Evolutionary conservation across 495 filamentous ascomycete genomes (phyloP).

Genomic region (Parathielavia hyrcaniae): DNA sequence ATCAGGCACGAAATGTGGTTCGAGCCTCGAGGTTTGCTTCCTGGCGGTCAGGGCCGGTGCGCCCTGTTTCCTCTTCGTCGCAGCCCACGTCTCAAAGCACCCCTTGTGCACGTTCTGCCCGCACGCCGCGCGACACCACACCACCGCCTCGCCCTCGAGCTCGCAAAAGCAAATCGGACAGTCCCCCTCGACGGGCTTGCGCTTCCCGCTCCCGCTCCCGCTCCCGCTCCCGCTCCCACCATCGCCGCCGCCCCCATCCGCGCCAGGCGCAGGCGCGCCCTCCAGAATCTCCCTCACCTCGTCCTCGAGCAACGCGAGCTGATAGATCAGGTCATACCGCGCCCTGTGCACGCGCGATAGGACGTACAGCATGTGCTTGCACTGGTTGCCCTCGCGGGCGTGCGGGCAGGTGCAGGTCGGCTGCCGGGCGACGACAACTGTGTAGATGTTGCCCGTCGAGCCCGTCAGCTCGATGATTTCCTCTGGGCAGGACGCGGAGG

Average conservation of each 20-base stretch:
- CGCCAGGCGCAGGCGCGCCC: slow-evolving; percentile 38
- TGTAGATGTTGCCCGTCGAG: slow-evolving; percentile 72
- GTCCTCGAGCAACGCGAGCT: slow-evolving; percentile 60
- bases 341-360: slow-evolving; percentile 61
- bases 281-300: slow-evolving; percentile 60
- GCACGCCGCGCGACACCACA: slow-evolving; percentile 68
- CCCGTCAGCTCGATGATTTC: slow-evolving; percentile 62
- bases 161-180: slow-evolving; percentile 76
- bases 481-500: slow-evolving; percentile 27
- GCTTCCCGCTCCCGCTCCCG: slow-evolving; percentile 29
- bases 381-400: slow-evolving; percentile 56
- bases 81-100: slow-evolving; percentile 68
- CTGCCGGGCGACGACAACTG: slow-evolving; percentile 42
- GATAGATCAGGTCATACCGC: slow-evolving; percentile 58
- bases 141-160: slow-evolving; percentile 55
- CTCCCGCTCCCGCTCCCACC: slow-evolving; percentile 23
- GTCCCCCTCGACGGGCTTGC: slow-evolving; percentile 58
- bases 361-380: slow-evolving; percentile 57
- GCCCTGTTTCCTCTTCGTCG: slow-evolving; percentile 42
- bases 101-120: slow-evolving; percentile 71
- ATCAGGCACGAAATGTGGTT: too few species aligned
- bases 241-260: slow-evolving; percentile 12
- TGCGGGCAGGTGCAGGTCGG: slow-evolving; percentile 68
- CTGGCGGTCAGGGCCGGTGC: too few species aligned
- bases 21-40: too few species aligned